Evolutionary conservation across 306 rosid genomes (phyloP).

Genomic region (Quercus mongolica): DNA sequence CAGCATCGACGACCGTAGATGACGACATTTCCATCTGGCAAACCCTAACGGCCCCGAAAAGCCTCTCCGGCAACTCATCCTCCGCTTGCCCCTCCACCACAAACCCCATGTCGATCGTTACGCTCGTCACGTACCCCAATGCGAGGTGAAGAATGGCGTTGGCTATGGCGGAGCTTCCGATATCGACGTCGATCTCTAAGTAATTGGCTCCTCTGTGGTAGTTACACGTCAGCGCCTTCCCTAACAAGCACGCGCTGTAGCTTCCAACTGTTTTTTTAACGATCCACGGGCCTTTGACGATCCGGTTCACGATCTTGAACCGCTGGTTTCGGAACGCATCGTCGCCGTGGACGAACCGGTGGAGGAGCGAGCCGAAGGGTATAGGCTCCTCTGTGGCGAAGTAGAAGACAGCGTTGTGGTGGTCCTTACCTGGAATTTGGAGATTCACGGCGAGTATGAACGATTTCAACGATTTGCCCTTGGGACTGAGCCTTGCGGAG

Average conservation of each 20-base stretch:
- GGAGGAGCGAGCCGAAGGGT: constrained; percentile 56
- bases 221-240: constrained; percentile 84
- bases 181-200: constrained; percentile 86
- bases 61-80: constrained; percentile 81
- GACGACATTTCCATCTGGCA: constrained; percentile 89
- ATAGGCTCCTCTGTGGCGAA: constrained; percentile 71
- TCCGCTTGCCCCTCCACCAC: constrained; percentile 81
- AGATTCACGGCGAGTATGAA: constrained; percentile 84
- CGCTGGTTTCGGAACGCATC: constrained; percentile 76
- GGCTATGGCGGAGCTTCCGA: constrained; percentile 82
- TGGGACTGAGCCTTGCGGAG: constrained; percentile 52
- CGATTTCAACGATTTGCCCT: constrained; percentile 55
- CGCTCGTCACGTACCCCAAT: constrained; percentile 75
- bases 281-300: constrained; percentile 96
- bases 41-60: constrained; percentile 80
- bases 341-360: constrained; percentile 75
- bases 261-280: constrained; percentile 83
- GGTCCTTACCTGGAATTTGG: constrained; percentile 85
- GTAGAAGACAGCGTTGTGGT: constrained; percentile 85
- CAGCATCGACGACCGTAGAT: constrained; percentile 51
- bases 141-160: constrained; percentile 81
- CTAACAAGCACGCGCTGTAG: constrained; percentile 77
- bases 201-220: constrained; percentile 72
- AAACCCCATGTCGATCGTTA: constrained; percentile 85
- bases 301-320: constrained; percentile 86